Evolutionary conservation across 352 stramenopile genomes (phyloP).

Genomic region (Globisporangium carolinianum): DNA sequence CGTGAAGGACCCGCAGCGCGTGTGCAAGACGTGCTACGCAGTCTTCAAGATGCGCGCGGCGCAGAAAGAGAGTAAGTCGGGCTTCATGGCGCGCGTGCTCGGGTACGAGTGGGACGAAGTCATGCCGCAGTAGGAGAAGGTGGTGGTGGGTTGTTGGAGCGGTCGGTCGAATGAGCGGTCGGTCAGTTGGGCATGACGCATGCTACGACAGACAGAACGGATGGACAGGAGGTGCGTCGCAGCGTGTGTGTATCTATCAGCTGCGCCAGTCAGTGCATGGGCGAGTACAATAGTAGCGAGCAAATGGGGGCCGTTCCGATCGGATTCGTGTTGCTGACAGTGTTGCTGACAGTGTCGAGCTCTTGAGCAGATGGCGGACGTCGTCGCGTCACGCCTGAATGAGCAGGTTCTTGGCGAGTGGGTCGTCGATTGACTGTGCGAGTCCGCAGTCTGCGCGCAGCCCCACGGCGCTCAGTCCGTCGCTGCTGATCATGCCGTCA

Average conservation of each 20-base stretch:
- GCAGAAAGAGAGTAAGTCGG: constrained; percentile 81
- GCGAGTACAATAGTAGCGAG: too few relatives aligned
- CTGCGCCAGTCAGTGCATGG: too few relatives aligned
- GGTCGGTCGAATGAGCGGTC: background rate
- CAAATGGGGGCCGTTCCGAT: too few relatives aligned
- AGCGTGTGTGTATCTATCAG: too few relatives aligned
- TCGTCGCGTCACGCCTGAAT: background rate
- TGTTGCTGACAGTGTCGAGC: background rate
- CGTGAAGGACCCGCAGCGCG: constrained; percentile 73
- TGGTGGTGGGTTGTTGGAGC: background rate
- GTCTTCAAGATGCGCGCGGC: constrained; percentile 82
- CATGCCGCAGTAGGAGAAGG: background rate
- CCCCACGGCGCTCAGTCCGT: constrained; percentile 37
- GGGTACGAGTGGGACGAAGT: constrained; percentile 86
- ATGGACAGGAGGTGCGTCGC: too few relatives aligned
- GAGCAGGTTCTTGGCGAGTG: constrained; percentile 25
- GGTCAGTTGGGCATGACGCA: too few relatives aligned
- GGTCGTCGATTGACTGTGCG: constrained; percentile 30
- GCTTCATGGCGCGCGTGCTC: constrained; percentile 75
- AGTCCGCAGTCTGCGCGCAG: constrained; percentile 61
- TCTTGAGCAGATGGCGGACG: background rate
- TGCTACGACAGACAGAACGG: too few relatives aligned
- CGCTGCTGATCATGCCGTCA: constrained; percentile 60
- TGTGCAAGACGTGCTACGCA: constrained; percentile 76
- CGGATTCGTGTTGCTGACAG: background rate